phyloP scores from a whole-genome alignment of 192 early-diverging fungal genomes.

The Coemansia sp. region DNA sequence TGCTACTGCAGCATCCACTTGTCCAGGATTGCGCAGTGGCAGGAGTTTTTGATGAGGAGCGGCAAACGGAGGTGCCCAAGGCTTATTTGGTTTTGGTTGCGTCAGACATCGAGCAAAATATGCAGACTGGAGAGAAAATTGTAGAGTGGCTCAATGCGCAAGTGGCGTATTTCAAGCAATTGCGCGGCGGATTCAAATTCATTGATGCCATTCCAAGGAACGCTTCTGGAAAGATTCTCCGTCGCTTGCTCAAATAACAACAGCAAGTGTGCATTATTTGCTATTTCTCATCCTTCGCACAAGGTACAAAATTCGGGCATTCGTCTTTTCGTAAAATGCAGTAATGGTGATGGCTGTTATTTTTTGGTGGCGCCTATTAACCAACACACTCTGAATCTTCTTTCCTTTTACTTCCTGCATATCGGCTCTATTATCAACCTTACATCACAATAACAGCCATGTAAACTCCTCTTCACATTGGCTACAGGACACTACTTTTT shows the following conservation, averaged over 20 bases:
- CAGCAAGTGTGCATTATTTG: not conserved
- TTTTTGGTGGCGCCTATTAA: constrained; percentile 4
- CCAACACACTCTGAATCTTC: not conserved
- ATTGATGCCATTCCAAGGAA: constrained; percentile 31
- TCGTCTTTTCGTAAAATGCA: too few species aligned
- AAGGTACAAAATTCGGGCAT: too few species aligned
- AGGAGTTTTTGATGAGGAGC: constrained; percentile 56
- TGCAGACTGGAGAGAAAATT: constrained; percentile 3
- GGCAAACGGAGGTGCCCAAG: constrained; percentile 54
- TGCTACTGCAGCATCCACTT: constrained; percentile 63
- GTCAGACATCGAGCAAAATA: not conserved
- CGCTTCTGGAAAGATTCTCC: constrained; percentile 33
- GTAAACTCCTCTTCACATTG: too few species aligned
- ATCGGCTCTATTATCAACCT: not conserved
- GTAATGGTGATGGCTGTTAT: not conserved
- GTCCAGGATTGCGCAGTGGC: constrained; percentile 68
- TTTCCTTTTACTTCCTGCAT: not conserved
- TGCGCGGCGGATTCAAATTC: constrained; percentile 32
- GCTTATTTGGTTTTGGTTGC: constrained; percentile 33
- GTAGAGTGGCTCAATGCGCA: constrained; percentile 28
- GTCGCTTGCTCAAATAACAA: constrained; percentile 43
- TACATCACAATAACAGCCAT: too few species aligned
- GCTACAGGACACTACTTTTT: not conserved
- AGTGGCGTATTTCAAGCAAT: constrained; percentile 39
- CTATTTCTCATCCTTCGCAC: too few species aligned